A percentile compares a stretch with the other conserved stretches of the same genome.
Conservation (phyloP, 192 early-diverging fungal species). For the Coemansia erecta region DNA sequence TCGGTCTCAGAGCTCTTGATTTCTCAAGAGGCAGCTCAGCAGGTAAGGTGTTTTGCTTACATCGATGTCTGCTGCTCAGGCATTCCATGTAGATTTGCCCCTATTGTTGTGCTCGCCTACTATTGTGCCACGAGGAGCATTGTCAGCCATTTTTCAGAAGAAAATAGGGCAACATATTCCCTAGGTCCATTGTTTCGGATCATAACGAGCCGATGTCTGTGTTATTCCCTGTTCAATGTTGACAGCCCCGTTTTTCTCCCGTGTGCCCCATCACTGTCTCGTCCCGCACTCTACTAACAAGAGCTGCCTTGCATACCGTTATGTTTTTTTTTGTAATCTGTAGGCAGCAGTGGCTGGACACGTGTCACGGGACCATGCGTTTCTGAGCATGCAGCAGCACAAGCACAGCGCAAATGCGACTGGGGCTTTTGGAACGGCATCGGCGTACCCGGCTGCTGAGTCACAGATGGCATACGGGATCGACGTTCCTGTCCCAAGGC, state of each 20-base stretch:
- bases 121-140: slow-evolving; percentile 5
- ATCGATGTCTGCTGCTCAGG: not conserved
- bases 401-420: not conserved
- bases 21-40: slow-evolving; percentile 17
- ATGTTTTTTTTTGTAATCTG: slow-evolving; percentile 5
- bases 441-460: not conserved
- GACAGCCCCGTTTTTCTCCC: not conserved
- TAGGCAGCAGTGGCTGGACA: slow-evolving; percentile 11
- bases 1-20: slow-evolving; percentile 46
- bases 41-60: slow-evolving; percentile 20
- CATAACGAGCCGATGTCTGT: not conserved
- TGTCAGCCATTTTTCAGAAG: not conserved
- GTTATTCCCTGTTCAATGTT: not conserved
- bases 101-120: not conserved
- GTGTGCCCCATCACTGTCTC: slow-evolving; percentile 7
- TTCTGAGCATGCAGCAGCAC: slow-evolving; percentile 2
- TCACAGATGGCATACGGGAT: slow-evolving; percentile 2
- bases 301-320: not conserved
- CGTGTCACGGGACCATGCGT: slow-evolving; percentile 8
- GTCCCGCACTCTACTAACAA: slow-evolving; percentile 6
- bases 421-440: not conserved
- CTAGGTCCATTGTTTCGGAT: slow-evolving; percentile 4
- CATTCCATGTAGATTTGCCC: not conserved
- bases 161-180: not conserved
- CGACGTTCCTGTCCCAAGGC: slow-evolving; percentile 22